A percentile compares a stretch with the other conserved stretches of the same genome.
These are phyloP conservation scores for Austroboletus festivus DNA, from an alignment of 768 basidiomycete species.

Conservation along the genomic window DNA sequence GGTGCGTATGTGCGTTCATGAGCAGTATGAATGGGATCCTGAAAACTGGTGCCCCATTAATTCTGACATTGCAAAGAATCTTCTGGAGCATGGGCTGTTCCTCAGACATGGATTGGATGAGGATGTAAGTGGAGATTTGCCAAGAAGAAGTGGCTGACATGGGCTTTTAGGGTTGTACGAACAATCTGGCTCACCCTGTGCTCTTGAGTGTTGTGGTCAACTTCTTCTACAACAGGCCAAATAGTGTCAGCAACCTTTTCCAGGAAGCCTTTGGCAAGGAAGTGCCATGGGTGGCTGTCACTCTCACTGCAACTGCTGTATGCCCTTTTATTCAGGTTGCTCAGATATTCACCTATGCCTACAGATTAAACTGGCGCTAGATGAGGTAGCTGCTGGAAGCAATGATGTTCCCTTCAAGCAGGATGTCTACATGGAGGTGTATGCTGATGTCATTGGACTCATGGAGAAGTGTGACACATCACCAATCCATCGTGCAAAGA, in stretches of 20 bases:
- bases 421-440: neutral
- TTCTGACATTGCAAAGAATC: too few species aligned
- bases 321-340: neutral
- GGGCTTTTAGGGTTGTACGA: conserved; percentile 4
- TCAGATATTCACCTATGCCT: neutral
- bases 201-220: conserved; percentile 5
- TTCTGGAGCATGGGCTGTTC: too few species aligned
- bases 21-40: too few species aligned
- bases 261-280: conserved; percentile 4
- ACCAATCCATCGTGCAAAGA: conserved; percentile 1
- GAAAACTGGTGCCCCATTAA: too few species aligned
- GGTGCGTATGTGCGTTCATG: too few species aligned
- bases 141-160: too few species aligned
- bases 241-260: neutral
- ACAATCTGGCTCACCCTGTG: conserved; percentile 6
- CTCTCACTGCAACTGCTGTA: conserved; percentile 1
- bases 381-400: neutral
- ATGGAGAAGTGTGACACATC: conserved; percentile 5
- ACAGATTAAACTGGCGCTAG: conserved; percentile 3
- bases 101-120: too few species aligned
- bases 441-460: neutral
- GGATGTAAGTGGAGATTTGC: too few species aligned
- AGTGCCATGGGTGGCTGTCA: neutral
- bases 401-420: conserved; percentile 9
- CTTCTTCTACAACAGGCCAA: conserved; percentile 6